Evolutionary conservation across 78 protist species (phyloP), one percentile per base, ranked within the genome.

Genomic region (Dictyostelium citrinum): DNA sequence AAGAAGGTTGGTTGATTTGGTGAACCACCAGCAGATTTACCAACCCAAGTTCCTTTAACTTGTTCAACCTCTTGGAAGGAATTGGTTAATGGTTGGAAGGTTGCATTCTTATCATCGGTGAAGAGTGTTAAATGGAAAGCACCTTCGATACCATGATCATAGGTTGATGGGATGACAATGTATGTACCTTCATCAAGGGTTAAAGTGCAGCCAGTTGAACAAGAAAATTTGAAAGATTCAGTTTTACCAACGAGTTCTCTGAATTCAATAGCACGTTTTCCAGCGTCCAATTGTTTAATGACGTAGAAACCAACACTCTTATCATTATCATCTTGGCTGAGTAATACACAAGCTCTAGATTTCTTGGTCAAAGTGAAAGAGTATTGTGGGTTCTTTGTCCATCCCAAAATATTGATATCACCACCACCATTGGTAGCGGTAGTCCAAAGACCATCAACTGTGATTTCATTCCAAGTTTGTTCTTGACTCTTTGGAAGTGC

Each of bases 341-440:
- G 37, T 43, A 88, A 82, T 1, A 88, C 85, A 82, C 93, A 88
- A 2, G 85, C 86, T 68, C 93, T 58, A 1, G 93, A 68, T 55
- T 33, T 78, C 81, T 88, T 88, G 5, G 93, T 49, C 6, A 88
- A 51, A 37, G 33, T 33, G 81, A 88, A 35, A 11, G 58, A n/a
- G 49, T 78, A 78, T 78, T 88, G 93, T 76, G 93, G 93, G 31
- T 68, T 88, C 81, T 88, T 88, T 45, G 93, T 88, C 93, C 93
- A 88, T 27, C 43, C 67, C 31, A 88, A 41, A 6, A 78, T 39
- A 43, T 88, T 88, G 81, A 88, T 68, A 64, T 88, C 93, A 45
- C 85, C 84, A 67, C 93, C 93, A 78, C 93, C 93, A 67, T 88
- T 88, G 80, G 58, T 88, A 9, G 27, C 60, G 12, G 51, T 76